phyloP scores from a whole-genome alignment of 345 rosid species.

The Gossypium thurberi region DNA sequence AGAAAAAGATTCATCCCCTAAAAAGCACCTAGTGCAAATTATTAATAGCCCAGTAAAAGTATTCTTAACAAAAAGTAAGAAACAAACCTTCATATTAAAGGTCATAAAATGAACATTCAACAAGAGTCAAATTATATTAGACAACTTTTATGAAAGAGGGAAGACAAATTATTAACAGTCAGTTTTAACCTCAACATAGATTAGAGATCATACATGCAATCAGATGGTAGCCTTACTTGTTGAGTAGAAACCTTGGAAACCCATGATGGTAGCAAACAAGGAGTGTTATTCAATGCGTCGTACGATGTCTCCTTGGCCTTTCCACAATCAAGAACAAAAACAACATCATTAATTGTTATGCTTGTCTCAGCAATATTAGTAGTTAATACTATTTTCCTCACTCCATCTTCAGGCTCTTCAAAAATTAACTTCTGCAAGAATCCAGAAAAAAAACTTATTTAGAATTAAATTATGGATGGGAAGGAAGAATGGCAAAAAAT shows the following conservation, averaged over 20 bases:
- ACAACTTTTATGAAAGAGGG: neutral
- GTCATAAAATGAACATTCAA: neutral
- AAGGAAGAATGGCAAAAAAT: neutral
- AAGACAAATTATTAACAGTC: neutral
- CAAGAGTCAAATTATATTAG: neutral
- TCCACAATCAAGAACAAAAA: constrained; percentile 90
- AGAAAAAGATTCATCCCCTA: neutral
- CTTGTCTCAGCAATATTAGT: constrained; percentile 98
- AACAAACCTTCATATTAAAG: neutral
- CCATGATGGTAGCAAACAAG: constrained; percentile 95
- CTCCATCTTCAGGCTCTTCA: constrained; percentile 72
- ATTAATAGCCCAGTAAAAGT: neutral
- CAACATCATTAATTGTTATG: constrained; percentile 84
- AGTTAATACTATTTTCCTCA: constrained; percentile 79
- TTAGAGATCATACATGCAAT: constrained; percentile 12
- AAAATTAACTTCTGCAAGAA: constrained; percentile 76
- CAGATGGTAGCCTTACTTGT: constrained; percentile 53
- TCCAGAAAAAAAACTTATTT: constrained; percentile 14
- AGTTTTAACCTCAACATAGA: neutral
- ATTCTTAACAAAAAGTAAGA: neutral
- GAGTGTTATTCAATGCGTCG: constrained; percentile 90
- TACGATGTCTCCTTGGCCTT: constrained; percentile 94
- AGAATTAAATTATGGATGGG: neutral
- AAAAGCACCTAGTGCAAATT: neutral
- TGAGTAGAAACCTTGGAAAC: constrained; percentile 88